These are phyloP conservation scores for Epichloe sp. DNA, from an alignment of 2,329 filamentous ascomycete genomes.

Conservation along the genomic window DNA sequence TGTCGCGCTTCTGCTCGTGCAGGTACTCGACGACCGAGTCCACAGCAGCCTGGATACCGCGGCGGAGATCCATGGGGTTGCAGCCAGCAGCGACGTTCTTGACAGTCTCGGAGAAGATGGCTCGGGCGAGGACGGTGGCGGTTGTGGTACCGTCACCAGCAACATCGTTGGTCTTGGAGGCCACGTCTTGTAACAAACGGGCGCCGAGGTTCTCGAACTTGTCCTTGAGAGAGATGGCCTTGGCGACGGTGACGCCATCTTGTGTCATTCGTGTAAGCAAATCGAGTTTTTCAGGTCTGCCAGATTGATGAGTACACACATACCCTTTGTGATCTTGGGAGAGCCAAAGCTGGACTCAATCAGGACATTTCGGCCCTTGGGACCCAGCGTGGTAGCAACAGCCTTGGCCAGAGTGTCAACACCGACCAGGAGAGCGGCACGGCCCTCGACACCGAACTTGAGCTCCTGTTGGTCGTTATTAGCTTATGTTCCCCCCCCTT, in stretches of 20 bases:
- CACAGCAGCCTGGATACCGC: constrained; percentile 93
- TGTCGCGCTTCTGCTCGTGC: constrained; percentile 91
- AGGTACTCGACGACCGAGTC: constrained; percentile 90
- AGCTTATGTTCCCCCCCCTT: neutral
- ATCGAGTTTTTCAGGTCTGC: constrained; percentile 16
- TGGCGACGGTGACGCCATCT: constrained; percentile 85
- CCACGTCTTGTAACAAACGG: constrained; percentile 91
- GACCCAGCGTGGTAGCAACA: constrained; percentile 88
- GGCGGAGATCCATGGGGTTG: constrained; percentile 98
- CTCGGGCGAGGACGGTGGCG: constrained; percentile 88
- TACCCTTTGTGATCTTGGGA: constrained; percentile 98
- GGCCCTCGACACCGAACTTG: constrained; percentile 93
- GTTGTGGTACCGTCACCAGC: constrained; percentile 98
- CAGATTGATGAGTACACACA: neutral
- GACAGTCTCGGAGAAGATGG: constrained; percentile 99
- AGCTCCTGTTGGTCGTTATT: constrained; percentile 54
- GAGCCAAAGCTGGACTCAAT: constrained; percentile 98
- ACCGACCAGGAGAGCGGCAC: constrained; percentile 78
- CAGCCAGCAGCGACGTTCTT: constrained; percentile 99
- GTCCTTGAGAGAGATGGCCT: constrained; percentile 86
- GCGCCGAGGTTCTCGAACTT: constrained; percentile 99
- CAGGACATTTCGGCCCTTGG: constrained; percentile 95
- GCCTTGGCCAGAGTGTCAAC: constrained; percentile 95
- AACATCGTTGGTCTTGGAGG: constrained; percentile 97
- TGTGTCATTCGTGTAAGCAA: constrained; percentile 8